Conservation (phyloP, 768 basidiomycete genomes). For the Rubroboletus satanas region DNA sequence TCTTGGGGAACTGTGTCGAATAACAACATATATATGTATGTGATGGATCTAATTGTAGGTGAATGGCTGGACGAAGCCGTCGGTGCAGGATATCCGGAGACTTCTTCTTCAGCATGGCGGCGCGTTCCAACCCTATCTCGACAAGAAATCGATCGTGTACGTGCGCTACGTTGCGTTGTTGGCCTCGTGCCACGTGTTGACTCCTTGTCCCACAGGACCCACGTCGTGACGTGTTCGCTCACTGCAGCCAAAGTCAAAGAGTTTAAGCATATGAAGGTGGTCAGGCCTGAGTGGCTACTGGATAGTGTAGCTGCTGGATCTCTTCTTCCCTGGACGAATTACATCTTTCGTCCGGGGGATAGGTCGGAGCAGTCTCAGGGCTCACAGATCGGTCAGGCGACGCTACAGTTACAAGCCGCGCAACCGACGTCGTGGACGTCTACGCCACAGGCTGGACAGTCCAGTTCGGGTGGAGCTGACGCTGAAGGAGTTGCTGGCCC, state of each 20-base stretch:
- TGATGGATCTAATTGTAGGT: conserved; percentile 44
- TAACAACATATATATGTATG: too few species aligned
- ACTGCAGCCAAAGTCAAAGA: conserved; percentile 88
- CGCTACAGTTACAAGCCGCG: conserved; percentile 8
- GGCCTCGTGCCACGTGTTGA: conserved; percentile 2
- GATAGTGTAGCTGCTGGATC: conserved; percentile 66
- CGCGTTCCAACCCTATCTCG: conserved; percentile 77
- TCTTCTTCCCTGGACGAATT: conserved; percentile 80
- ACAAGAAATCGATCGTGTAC: conserved; percentile 70
- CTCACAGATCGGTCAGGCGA: conserved; percentile 20
- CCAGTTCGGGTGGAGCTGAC: neutral
- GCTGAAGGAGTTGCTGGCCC: neutral
- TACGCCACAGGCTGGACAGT: neutral
- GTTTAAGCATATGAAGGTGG: conserved; percentile 89
- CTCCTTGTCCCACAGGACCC: conserved; percentile 52
- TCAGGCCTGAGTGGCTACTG: conserved; percentile 82
- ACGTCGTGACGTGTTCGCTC: conserved; percentile 87
- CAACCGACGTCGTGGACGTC: conserved; percentile 5
- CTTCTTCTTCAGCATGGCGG: conserved; percentile 85
- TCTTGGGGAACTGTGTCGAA: neutral
- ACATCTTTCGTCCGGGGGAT: conserved; percentile 51
- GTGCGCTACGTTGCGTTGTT: conserved; percentile 21
- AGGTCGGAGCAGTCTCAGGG: conserved; percentile 51
- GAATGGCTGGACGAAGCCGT: conserved; percentile 86
- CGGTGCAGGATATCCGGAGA: conserved; percentile 77